A percentile compares a stretch with the other conserved stretches of the same genome.
These are phyloP conservation scores for Ophiognomonia clavigignenti-juglandacearum DNA, from an alignment of 2,329 filamentous ascomycete species.

Conservation along the genomic window DNA sequence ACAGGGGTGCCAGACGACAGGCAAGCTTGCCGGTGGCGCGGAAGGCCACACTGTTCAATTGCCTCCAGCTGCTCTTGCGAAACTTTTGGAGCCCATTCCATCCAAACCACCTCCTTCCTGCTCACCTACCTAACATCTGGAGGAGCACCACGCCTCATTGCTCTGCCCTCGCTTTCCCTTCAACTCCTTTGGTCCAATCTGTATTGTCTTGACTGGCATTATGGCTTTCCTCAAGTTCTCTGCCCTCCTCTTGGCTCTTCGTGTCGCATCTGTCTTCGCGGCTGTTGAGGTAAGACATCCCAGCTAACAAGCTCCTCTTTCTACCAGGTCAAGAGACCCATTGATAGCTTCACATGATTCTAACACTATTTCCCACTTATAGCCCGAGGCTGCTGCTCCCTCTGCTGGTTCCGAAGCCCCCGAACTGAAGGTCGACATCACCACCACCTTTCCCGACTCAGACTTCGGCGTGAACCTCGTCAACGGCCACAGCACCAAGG, in stretches of 20 bases:
- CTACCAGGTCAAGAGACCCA: no score
- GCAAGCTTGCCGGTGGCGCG: constrained; percentile 1
- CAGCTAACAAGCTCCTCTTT: no score
- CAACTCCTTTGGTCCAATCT: constrained; percentile 10
- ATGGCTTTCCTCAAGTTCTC: constrained; percentile 75
- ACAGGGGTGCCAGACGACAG: no score
- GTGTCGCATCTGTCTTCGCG: constrained; percentile 60
- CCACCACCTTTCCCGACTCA: constrained; percentile 59
- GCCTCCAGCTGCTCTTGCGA: constrained; percentile 8
- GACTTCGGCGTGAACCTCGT: constrained; percentile 93
- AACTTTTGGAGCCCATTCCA: not conserved
- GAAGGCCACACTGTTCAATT: constrained; percentile 18
- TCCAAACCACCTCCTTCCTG: no score
- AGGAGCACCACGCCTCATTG: constrained; percentile 14
- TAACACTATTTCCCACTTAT: constrained; percentile 7
- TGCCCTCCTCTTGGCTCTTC: constrained; percentile 65
- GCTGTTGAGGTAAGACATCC: constrained; percentile 51
- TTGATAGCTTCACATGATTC: not conserved
- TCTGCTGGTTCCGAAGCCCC: constrained; percentile 24
- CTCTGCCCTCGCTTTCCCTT: constrained; percentile 1
- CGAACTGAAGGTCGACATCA: constrained; percentile 60
- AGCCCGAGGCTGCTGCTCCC: constrained; percentile 20
- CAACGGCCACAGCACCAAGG: constrained; percentile 83
- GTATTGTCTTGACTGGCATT: constrained; percentile 25
- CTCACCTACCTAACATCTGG: constrained; percentile 3